Evolutionary conservation across 306 rosid genomes (phyloP).

Genomic region (Adenanthera pavonina): DNA sequence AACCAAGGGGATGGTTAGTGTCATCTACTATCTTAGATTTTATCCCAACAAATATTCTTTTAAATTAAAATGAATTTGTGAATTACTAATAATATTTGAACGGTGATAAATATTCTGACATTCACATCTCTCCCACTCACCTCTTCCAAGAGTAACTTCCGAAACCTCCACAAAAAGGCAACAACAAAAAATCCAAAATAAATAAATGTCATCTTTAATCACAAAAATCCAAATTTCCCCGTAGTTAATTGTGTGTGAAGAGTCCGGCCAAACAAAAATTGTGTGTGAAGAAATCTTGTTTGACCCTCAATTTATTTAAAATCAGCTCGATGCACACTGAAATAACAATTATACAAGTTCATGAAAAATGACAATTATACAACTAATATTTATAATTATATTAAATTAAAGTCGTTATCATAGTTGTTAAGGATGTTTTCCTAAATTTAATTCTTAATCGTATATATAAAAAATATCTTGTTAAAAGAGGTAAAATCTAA

Average conservation of each 20-base stretch:
- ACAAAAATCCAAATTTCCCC: neutral
- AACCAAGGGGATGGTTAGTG: no score
- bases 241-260: neutral
- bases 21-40: neutral
- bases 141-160: constrained; percentile 4
- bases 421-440: no score
- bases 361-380: no score
- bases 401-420: no score
- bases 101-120: neutral
- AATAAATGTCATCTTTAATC: neutral
- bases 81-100: neutral
- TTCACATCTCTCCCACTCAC: neutral
- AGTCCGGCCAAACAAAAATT: no score
- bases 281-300: neutral
- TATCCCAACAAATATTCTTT: neutral
- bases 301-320: neutral
- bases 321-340: no score
- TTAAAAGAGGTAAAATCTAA: no score
- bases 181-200: neutral
- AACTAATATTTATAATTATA: no score
- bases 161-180: neutral
- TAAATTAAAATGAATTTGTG: neutral
- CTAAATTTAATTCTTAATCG: no score
- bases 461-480: no score
- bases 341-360: no score